A percentile compares a stretch with the other conserved stretches of the same genome.
Evolutionary conservation across 306 rosid genomes (phyloP).

Genomic region (Inga laurina): DNA sequence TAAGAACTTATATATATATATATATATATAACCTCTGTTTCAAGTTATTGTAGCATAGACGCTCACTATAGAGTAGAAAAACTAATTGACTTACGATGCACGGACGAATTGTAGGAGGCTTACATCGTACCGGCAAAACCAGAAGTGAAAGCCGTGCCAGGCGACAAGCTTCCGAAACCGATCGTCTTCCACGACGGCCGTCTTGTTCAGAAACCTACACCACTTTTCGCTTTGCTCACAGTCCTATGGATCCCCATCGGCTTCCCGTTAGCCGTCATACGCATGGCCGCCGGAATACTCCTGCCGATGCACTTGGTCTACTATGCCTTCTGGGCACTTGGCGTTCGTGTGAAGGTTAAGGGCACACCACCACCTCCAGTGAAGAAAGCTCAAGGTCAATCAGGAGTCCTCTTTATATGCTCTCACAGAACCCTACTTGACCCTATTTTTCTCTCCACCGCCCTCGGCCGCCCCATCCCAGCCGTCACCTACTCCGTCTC

Average conservation of each 20-base stretch:
- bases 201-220: constrained; percentile 70
- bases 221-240: constrained; percentile 54
- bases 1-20: no score
- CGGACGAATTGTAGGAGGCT: constrained; percentile 57
- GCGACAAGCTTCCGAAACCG: constrained; percentile 73
- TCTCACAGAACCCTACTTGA: constrained; percentile 82
- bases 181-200: constrained; percentile 89
- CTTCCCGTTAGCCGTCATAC: constrained; percentile 63
- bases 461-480: constrained; percentile 77
- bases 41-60: no score
- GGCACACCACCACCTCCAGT: constrained; percentile 69
- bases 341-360: constrained; percentile 63
- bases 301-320: constrained; percentile 79
- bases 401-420: constrained; percentile 74
- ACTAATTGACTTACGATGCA: neutral
- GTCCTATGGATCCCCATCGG: constrained; percentile 80
- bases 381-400: constrained; percentile 34
- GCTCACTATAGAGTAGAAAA: no score
- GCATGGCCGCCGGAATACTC: constrained; percentile 73
- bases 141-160: constrained; percentile 48
- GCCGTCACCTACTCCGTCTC: constrained; percentile 82
- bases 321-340: constrained; percentile 71
- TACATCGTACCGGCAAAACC: constrained; percentile 59
- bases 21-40: no score
- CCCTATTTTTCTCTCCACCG: constrained; percentile 79